phyloP scores from a whole-genome alignment of 2,329 filamentous ascomycete species.

The Penicillium paneum region DNA sequence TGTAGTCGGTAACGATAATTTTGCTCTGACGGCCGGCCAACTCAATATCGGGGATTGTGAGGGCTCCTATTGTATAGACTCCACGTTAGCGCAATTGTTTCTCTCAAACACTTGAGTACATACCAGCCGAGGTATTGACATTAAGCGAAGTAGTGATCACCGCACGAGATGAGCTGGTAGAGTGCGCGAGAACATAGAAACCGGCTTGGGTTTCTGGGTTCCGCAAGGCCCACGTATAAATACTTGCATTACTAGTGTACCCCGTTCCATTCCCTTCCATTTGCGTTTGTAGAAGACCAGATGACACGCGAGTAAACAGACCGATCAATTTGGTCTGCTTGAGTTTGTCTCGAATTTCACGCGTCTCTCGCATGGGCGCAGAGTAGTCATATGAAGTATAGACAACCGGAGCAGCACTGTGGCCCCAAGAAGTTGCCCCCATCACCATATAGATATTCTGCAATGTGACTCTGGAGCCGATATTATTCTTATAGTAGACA shows the following conservation, averaged over 20 bases:
- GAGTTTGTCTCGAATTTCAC: slow-evolving; percentile 53
- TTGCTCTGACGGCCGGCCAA: slow-evolving; percentile 54
- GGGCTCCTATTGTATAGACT: slow-evolving; percentile 11
- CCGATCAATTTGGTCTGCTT: slow-evolving; percentile 55
- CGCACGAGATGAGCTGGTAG: slow-evolving; percentile 44
- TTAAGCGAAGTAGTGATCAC: slow-evolving; percentile 49
- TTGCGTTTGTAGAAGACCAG: slow-evolving; percentile 50
- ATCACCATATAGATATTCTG: slow-evolving; percentile 53
- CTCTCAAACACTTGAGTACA: slow-evolving; percentile 25
- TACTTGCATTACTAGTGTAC: slow-evolving; percentile 40
- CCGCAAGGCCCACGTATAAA: slow-evolving; percentile 53
- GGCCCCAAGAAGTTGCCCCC: slow-evolving; percentile 58
- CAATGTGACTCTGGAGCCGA: slow-evolving; percentile 50
- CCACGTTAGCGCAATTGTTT: slow-evolving; percentile 13
- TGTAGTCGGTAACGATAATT: slow-evolving; percentile 55
- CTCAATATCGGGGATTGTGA: slow-evolving; percentile 44
- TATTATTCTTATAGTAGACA: slow-evolving; percentile 57
- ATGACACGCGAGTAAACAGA: slow-evolving; percentile 53
- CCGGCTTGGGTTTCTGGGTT: slow-evolving; percentile 51
- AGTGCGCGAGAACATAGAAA: slow-evolving; percentile 53
- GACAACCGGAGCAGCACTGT: slow-evolving; percentile 50
- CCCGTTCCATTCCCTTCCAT: slow-evolving; percentile 57
- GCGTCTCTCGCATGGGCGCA: slow-evolving; percentile 54
- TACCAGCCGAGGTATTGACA: slow-evolving; percentile 49
- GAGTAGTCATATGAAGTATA: slow-evolving; percentile 49